Conservation (phyloP, 148 eudicot genomes). For the Camellia granthamiana region DNA sequence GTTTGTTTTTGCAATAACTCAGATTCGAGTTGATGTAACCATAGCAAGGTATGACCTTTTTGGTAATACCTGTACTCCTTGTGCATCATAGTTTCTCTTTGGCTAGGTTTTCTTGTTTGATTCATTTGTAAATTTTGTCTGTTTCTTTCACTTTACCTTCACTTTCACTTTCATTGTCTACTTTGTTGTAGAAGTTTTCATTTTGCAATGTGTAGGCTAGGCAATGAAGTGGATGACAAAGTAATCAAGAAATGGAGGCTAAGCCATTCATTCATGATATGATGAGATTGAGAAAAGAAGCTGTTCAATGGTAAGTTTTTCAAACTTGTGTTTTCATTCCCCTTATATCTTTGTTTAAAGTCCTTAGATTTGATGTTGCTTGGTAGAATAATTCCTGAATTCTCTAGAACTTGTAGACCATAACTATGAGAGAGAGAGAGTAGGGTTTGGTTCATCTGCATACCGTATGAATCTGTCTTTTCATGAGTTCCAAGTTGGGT, state of each 20-base stretch:
- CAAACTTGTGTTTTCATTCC: background rate
- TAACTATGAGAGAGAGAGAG: background rate
- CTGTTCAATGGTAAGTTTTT: constrained; percentile 8
- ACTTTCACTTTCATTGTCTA: background rate
- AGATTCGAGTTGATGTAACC: background rate
- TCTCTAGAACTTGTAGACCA: background rate
- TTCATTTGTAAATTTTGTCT: background rate
- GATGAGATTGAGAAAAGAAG: background rate
- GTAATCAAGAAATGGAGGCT: constrained; percentile 7
- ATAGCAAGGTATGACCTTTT: background rate
- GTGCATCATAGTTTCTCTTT: background rate
- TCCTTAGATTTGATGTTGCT: background rate
- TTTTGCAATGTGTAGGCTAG: constrained; percentile 5
- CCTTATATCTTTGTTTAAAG: background rate
- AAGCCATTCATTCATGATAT: background rate
- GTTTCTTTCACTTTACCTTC: background rate
- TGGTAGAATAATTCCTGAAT: background rate
- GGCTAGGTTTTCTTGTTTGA: background rate
- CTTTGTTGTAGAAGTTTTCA: constrained; percentile 3
- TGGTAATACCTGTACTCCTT: background rate
- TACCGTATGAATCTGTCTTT: background rate
- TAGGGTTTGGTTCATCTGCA: background rate
- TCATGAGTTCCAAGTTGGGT: background rate
- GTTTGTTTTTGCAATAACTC: background rate
- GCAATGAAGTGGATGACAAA: background rate